These are phyloP conservation scores for Rosa rugosa DNA, from an alignment of 306 rosid species.

Conservation along the genomic window DNA sequence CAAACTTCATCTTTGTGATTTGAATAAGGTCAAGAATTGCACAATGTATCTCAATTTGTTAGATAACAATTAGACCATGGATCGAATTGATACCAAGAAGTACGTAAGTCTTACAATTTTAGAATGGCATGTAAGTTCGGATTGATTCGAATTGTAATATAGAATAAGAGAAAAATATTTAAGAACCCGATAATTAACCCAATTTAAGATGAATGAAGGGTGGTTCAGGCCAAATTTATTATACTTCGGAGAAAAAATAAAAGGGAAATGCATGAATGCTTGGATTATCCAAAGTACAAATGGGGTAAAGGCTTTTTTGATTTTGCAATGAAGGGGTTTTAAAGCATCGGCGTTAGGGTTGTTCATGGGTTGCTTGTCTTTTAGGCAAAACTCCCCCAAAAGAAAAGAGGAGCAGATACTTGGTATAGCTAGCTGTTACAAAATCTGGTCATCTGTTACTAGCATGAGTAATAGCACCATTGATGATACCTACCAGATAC, in stretches of 20 bases:
- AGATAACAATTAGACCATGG: no score
- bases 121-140: no score
- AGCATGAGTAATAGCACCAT: conserved; percentile 3
- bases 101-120: no score
- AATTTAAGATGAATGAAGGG: neutral
- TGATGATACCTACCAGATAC: neutral
- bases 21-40: no score
- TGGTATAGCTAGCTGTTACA: neutral
- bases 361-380: neutral
- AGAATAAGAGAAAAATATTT: no score
- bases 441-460: neutral
- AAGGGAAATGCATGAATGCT: neutral
- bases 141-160: no score
- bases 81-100: no score
- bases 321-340: neutral
- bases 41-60: no score
- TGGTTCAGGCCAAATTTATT: neutral
- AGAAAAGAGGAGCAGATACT: neutral
- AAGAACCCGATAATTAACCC: neutral
- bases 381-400: neutral
- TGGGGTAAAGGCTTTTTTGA: neutral
- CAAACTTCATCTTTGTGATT: no score
- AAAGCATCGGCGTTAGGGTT: neutral
- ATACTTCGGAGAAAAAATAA: neutral
- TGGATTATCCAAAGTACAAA: neutral